Percentiles rank a stretch among this genome's conserved stretches.
Conservation (phyloP, 345 rosid species). For the Brassica rapa region DNA sequence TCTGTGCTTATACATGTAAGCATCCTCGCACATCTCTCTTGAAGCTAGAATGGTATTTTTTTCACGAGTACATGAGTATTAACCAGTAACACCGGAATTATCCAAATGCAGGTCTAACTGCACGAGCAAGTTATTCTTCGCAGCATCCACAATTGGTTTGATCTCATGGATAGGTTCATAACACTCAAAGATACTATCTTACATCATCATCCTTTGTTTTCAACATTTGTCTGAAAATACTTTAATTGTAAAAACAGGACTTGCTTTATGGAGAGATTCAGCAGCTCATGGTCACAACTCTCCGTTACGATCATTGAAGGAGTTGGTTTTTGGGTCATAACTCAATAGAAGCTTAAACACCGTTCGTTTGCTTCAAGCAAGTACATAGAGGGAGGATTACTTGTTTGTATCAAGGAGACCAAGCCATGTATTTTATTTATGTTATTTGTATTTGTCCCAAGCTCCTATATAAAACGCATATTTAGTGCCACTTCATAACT, state of each 20-base stretch:
- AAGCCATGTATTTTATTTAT: conserved; percentile 8
- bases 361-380: conserved; percentile 15
- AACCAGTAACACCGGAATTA: background rate
- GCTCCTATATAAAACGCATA: conserved; percentile 8
- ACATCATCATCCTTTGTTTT: background rate
- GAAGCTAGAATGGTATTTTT: background rate
- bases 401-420: conserved; percentile 17
- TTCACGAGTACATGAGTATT: background rate
- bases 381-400: background rate
- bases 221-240: background rate
- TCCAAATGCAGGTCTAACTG: conserved; percentile 53
- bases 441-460: background rate
- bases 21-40: background rate
- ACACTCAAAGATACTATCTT: background rate
- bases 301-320: conserved; percentile 67
- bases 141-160: conserved; percentile 70
- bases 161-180: conserved; percentile 75
- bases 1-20: conserved; percentile 73
- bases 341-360: conserved; percentile 3
- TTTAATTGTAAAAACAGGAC: conserved; percentile 46
- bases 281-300: conserved; percentile 63
- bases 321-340: conserved; percentile 58
- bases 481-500: background rate
- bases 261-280: conserved; percentile 75
- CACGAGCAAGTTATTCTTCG: conserved; percentile 65